Evolutionary conservation across 441 rosid genomes (phyloP), one percentile per base, ranked within the genome.

Genomic region (Biscutella laevigata): DNA sequence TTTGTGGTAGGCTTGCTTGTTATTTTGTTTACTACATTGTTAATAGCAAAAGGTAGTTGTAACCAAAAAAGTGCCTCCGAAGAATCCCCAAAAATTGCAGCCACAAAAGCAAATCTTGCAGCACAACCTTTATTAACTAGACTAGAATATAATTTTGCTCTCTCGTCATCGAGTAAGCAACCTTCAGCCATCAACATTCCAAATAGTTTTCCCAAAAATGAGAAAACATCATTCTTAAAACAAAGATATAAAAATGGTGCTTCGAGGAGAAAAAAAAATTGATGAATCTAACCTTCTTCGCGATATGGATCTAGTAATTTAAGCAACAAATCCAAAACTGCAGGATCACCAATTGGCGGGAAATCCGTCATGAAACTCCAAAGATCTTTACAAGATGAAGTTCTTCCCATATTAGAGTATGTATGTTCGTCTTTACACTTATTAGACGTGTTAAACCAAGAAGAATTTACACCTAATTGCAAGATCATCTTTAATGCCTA

Each of bases 21-120:
- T 59, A 57, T 59, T 58, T 77, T 83, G 61, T 75, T 75, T 67
- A 73, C 73, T 60, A 79, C 73, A 67, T 82, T 88, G 57, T 76
- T 70, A 16, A 84, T 74, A 63, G 97, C 95, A 65, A 25, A 76
- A 11, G 95, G 91, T 67, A 86, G 75, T 69, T 84, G 94, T 74
- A 89, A 64, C 97, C 97, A 89, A 72, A 89, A 89, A 57, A 83
- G 74, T 53, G 95, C 86, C 72, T 89, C 95, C 19, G 82, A 70
- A 38, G 77, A 69, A 71, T 89, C 95, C 51, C 95, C 94, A 69
- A 86, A 89, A 51, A 84, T 67, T 33, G 97, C 95, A 60, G 95
- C 94, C 10, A 94, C 88, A 49, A 89, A 84, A 22, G 94, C 88
- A 75, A 82, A 89, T 74, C 88, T 80, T 36, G 74, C 87, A 28